Evolutionary conservation across 768 basidiomycete genomes (phyloP), one percentile per base, ranked within the genome.

Genomic region (Tulasnella sp.): DNA sequence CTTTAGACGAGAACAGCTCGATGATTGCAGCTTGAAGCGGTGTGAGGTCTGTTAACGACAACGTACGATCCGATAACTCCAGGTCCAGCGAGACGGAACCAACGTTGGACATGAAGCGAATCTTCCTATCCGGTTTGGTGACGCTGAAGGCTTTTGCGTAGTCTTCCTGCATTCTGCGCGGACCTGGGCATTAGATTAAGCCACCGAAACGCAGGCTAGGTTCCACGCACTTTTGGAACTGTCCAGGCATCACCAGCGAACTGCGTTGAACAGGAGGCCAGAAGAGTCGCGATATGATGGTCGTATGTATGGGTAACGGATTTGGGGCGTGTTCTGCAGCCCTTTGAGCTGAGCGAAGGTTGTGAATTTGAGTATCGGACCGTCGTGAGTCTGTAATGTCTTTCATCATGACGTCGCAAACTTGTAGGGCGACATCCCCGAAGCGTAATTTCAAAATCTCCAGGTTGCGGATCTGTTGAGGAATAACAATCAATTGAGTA

Each of bases 401-500:
- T 81, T 91, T 93, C 81, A 99, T 85, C 97, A 99, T 99, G 74
- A 99, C 96, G 81, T 99, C 97, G 85, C 96, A 98, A 6, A 95
- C 93, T 82, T 97, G 95, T 75, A 99, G 83, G 2, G 95, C 90
- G 0, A 90, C 87, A 80, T 99, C 97, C 29, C 97, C 97, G 80
- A 99, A 99, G 3, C 97, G 91, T 75, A 96, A 88, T 85, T 99
- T 99, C 78, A 99, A 84, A 58, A 96, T 93, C 82, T 97, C 96
- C 77, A 99, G 90, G 80, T 94, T 97, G 31, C 92, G 88, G 25
- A 96, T 90, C 95, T 99, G 80, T 12, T 68, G 45, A 45, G 37
- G 76, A 1, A 15, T 37, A 37, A 2, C 3, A 39, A 72, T 38
- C 36, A 37, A 9, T 68, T 25, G 25, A 15, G 8, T 37, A 15